Base-by-base conservation (phyloP, 176 grass and related monocot species). In the Carex pumila region DNA sequence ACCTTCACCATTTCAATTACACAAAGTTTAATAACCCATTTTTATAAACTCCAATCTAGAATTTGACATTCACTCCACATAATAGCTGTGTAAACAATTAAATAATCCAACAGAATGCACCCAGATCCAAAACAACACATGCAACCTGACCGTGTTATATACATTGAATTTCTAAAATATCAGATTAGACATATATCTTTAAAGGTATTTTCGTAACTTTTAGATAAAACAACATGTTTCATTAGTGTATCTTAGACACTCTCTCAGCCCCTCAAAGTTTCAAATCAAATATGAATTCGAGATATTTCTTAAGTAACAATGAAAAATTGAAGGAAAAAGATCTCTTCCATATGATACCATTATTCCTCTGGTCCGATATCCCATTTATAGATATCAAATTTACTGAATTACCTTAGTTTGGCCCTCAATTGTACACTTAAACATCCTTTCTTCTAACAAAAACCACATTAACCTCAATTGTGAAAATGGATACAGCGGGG, bases 1-100 rank as follows among this genome's bases (percentile, higher is more conserved):
- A 41, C 95, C 95, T 98, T 85, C 78, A 85, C 13, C 77, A 85
- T 84, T 89, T 75, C 47, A 84, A 81, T 14, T 53, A 66, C 3
- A 82, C 32, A 9, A 17, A 82, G 6, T 25, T 82, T 32, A 82
- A 17, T 53, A 65, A 67, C n/a, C 5, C 34, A 55, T 76, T 76
- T 54, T 11, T 12, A 76, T 75, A 55, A 76, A 25, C 71, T 76
- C 22, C 21, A 29, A 75, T 54, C 21, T 22, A 75, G 3, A 19
- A 52, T 75, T 71, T 49, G 15, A 18, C 14, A 75, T 75, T 30
- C 21, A 19, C 21, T 75, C 11, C 1, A 14, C 7, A 25, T 10
- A 70, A 15, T 70, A 41, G 32, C 14, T 70, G 10, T 41, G 34
- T 41, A 34, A 43, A 41, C 34, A 9, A 22, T 55, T 55, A 55